phyloP scores from a whole-genome alignment of 2,329 filamentous ascomycete species.

The Fusarium succisae region DNA sequence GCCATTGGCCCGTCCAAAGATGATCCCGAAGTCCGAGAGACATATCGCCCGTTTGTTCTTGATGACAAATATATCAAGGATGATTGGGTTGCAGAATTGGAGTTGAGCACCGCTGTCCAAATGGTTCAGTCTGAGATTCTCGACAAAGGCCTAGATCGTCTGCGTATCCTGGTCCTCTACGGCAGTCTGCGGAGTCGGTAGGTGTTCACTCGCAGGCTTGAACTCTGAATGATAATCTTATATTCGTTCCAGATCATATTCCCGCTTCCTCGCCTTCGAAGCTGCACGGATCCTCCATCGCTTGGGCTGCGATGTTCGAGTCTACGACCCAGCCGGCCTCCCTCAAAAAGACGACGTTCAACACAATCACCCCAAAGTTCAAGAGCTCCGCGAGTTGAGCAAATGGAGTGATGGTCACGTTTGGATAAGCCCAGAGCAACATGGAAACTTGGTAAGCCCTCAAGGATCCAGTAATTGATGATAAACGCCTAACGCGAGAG shows the following conservation, averaged over 20 bases:
- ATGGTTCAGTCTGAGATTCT: not conserved
- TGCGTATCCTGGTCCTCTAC: not conserved
- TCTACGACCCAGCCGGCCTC: not conserved
- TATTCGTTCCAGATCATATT: not conserved
- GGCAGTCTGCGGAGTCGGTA: not conserved
- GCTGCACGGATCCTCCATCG: not conserved
- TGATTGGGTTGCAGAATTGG: not conserved
- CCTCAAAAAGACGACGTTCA: not conserved
- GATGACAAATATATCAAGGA: rapidly evolving
- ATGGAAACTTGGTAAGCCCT: not conserved
- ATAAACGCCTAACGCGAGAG: not conserved
- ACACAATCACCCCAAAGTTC: not conserved
- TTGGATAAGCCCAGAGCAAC: not conserved
- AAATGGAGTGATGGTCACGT: not conserved
- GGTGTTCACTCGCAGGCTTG: rapidly evolving
- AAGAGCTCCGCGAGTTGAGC: not conserved
- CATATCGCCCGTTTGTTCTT: not conserved
- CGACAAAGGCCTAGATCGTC: not conserved
- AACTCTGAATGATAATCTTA: rapidly evolving
- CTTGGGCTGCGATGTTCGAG: not conserved
- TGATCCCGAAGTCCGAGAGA: rapidly evolving
- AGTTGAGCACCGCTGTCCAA: not conserved
- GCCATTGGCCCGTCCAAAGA: not conserved
- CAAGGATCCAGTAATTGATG: not conserved
- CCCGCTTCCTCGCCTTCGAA: not conserved